These are phyloP conservation scores for Rubia peregrina DNA, from an alignment of 305 asterid species.

Conservation along the genomic window DNA sequence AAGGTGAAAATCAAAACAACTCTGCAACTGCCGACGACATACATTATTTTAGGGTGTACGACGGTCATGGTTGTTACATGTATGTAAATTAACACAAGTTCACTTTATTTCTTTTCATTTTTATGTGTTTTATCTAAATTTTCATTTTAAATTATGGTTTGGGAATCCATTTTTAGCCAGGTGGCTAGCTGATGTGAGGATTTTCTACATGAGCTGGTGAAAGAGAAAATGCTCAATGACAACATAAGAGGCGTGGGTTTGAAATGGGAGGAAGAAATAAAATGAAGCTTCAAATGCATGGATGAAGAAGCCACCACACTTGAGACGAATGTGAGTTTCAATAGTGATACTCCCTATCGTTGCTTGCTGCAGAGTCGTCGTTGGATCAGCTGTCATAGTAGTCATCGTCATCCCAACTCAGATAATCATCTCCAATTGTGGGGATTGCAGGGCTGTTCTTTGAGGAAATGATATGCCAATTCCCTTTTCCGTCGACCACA, in stretches of 20 bases:
- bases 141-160: not conserved
- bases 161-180: constrained; percentile 18
- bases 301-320: constrained; percentile 50
- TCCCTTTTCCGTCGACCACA: constrained; percentile 67
- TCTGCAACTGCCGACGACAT: constrained; percentile 11
- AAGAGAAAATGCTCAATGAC: constrained; percentile 41
- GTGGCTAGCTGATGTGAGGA: constrained; percentile 62
- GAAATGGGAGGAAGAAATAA: constrained; percentile 50
- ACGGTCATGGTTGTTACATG: constrained; percentile 85
- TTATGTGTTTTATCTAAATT: not conserved
- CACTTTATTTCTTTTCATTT: no score
- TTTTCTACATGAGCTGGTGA: constrained; percentile 58
- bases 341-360: constrained; percentile 31
- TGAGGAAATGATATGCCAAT: constrained; percentile 56
- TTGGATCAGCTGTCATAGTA: constrained; percentile 71
- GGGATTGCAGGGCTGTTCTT: constrained; percentile 76
- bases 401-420: constrained; percentile 40
- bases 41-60: constrained; percentile 65
- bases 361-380: constrained; percentile 60
- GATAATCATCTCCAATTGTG: constrained; percentile 63
- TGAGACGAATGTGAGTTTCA: constrained; percentile 13
- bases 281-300: constrained; percentile 64
- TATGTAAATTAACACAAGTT: constrained; percentile 10
- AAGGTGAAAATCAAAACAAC: constrained; percentile 11
- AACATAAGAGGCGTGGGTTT: not conserved